Evolutionary conservation across 2,329 filamentous ascomycete genomes (phyloP), one percentile per base, ranked within the genome.

Genomic region (Neonectria ditissima): DNA sequence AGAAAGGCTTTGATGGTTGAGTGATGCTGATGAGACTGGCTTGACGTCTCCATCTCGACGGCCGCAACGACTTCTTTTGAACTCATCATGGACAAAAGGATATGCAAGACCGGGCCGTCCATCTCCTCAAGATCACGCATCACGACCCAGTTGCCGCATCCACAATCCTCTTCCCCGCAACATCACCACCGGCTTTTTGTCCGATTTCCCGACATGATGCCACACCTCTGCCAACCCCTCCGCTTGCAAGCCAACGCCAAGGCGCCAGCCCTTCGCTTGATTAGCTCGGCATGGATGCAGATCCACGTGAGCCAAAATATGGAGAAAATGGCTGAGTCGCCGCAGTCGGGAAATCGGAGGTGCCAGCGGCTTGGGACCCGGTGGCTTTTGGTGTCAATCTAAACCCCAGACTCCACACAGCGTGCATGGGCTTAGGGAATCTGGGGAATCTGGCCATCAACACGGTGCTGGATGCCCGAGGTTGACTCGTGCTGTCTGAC

Each of bases 181-280:
- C 28, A 6, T 18, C 18, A 10, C 10, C 16, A 58, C 55, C 63
- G 63, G 63, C 39, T 51, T 51, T 44, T 65, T 48, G 48, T 5
- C 44, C 43, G 48, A 65, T 65, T 65, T 65, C 54, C 63, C 63
- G 63, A 45, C 43, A 14, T 44, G 30, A 22, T 41, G 3, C 57
- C 41, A 53, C 53, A 30, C 32, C 2, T 18, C 32, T 13, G 7
- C 18, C 14, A 14, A 30, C 30, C 6, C 24, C 18, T n/a, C 5
- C 26, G 24, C 4, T 34, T 14, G 34, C 26, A 34, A 30, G 8
- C n/a, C 39, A 60, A 37, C 24, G 8, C 41, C 34, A 32, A 47
- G 32, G 18, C 16, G 24, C 14, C 22, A 30, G 16, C n/a, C 37
- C 9, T 34, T 30, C 18, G 28, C 63, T 22, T 55, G 11, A 44